A percentile compares a stretch with the other conserved stretches of the same genome.
phyloP scores from a whole-genome alignment of 257 asterid genomes.

The Avicennia marina region DNA sequence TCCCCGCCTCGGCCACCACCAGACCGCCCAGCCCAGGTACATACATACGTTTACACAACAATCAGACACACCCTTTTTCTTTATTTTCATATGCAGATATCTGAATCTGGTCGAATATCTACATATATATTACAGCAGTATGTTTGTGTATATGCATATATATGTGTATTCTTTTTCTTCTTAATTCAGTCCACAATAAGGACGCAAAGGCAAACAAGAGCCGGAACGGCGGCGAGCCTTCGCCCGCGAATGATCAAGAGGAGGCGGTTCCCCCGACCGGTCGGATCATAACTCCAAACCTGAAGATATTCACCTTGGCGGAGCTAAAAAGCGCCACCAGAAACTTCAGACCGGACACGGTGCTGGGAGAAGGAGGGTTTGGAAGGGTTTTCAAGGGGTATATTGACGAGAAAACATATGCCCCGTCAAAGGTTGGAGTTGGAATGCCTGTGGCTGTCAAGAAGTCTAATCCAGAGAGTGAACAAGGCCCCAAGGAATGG shows the following conservation, averaged over 20 bases:
- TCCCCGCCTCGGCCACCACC: conserved; percentile 13
- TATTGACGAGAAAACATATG: conserved; percentile 43
- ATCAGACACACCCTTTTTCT: too few relatives aligned
- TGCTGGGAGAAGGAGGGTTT: conserved; percentile 59
- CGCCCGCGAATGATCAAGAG: too few relatives aligned
- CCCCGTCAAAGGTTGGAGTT: conserved; percentile 61
- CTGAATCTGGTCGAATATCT: too few relatives aligned
- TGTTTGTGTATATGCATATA: too few relatives aligned
- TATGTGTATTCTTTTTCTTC: too few relatives aligned
- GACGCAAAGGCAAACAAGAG: too few relatives aligned
- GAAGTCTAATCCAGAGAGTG: conserved; percentile 75
- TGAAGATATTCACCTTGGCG: conserved; percentile 39
- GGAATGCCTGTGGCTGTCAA: conserved; percentile 91
- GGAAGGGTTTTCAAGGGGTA: conserved; percentile 56
- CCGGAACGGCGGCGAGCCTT: too few relatives aligned
- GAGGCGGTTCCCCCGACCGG: conserved; percentile 7
- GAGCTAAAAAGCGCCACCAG: conserved; percentile 48
- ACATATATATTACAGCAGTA: too few relatives aligned
- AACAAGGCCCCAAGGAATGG: conserved; percentile 92
- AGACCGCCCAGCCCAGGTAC: conserved; percentile 34
- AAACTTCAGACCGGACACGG: conserved; percentile 49
- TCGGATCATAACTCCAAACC: conserved; percentile 29
- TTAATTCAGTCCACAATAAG: too few relatives aligned
- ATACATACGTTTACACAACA: too few relatives aligned
- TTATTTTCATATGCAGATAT: too few relatives aligned